Evolutionary conservation across 2,329 filamentous ascomycete species (phyloP), one percentile per base, ranked within the genome.

Genomic region (Fusarium chuoi): DNA sequence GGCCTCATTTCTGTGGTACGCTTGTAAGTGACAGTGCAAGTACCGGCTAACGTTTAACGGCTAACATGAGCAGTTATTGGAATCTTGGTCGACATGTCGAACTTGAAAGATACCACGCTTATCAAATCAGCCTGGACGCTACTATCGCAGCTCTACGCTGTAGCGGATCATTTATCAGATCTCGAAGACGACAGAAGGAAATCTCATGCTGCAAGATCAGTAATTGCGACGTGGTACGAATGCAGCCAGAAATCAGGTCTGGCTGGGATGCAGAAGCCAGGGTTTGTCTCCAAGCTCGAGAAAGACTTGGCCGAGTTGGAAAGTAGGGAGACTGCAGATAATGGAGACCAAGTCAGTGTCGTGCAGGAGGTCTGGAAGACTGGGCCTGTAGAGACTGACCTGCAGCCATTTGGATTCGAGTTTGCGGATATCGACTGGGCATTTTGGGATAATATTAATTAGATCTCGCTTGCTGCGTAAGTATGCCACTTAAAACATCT

Each of bases 341-440:
- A 20, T 3, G 56, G 33, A 12, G 22, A 7, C 2, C 54, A 60
- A 6, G 7, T 15, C 17, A n/a, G 18, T 20, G 5, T 12, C 0
- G 12, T 5, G 10, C 51, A 55, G 22, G 45, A 67, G 3, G 9
- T 35, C 26, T 54, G 60, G 41, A 51, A 54, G 10, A 26, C 3
- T 14, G 22, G 6, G 10, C 3, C 38, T 15, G 45, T 30, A 5
- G 62, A 68, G 1, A 30, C 52, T 12, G 56, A 71, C 2, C 12
- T 71, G 10, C 68, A 71, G 5, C 69, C 69, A 3, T 71, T 71
- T 46, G 68, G 68, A 4, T 71, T 63, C 20, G 57, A 71, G 57
- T 71, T 71, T 44, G 42, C 68, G 15, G 69, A 71, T 33, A 54
- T 71, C 6, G 68, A 71, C 7, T 71, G 68, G 69, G 42, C 68